Evolutionary conservation across 208 protist genomes (phyloP), one percentile per base, ranked within the genome.

Genomic region (Acanthamoeba lenticulata): DNA sequence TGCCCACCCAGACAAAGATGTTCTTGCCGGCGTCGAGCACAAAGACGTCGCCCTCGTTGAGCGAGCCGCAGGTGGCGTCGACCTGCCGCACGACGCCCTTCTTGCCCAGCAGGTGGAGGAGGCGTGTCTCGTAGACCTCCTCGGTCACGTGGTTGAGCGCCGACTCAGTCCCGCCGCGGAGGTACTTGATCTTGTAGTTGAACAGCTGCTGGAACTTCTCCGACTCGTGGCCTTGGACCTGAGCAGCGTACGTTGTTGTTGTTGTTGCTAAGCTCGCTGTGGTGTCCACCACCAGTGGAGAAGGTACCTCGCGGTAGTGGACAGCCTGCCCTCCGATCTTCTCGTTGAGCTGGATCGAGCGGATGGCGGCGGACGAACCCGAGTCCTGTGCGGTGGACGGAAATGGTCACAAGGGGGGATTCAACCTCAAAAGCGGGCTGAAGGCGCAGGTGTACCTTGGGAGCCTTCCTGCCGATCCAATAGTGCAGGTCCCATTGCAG

Each of bases 341-440:
- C 36, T 97, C 96, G 88, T 98, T 97, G 11, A 98, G 95, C 94
- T 98, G 97, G n/a, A 98, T 97, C 11, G 97, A 96, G 79, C 42
- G 44, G 32, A 89, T 89, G 40, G 91, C 91, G 11, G 69, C 91
- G 17, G 74, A 36, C 7, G 72, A 62, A 85, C 40, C 67, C 2
- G 65, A 52, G 40, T 94, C 91, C 91, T 93, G 57, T 9, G 1
- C 19, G 7, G 11, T 47, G 17, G 21, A 17, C 21, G 0, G 9
- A 34, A 4, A 40, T 34, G 67, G 36, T 27, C 27, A 65, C 45
- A 69, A 67, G 27, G 21, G 57, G 21, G 57, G 57, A 67, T 67
- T 67, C 57, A 67, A 27, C 24, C 24, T 27, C 24, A 27, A 24
- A 24, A 67, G 81, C 6, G 89, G 57, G 32, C 90, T 77, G 36